phyloP scores from a whole-genome alignment of 495 filamentous ascomycete genomes.

The Lentithecium fluviatile region DNA sequence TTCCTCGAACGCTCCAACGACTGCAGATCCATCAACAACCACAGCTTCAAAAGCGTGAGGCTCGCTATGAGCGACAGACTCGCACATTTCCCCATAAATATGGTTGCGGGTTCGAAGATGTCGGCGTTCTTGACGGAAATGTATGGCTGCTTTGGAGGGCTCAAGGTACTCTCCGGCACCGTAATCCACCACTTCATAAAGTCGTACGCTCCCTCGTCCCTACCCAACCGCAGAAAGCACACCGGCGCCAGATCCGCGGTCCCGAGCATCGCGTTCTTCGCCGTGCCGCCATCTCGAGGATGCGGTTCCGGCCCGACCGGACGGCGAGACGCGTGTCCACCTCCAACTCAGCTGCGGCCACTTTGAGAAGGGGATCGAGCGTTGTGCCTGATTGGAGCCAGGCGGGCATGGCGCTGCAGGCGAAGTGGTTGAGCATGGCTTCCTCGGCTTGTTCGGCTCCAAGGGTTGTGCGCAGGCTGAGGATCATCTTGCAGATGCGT shows the following conservation, averaged over 20 bases:
- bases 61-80: neutral
- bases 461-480: neutral
- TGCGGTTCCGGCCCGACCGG: neutral
- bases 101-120: neutral
- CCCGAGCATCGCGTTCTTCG: neutral
- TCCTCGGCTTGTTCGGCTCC: neutral
- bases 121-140: neutral
- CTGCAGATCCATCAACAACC: conserved; percentile 1
- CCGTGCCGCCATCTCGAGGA: neutral
- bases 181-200: conserved; percentile 13
- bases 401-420: neutral
- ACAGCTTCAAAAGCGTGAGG: conserved; percentile 4
- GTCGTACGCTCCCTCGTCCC: conserved; percentile 8
- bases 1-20: neutral
- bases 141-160: neutral
- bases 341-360: neutral
- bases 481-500: neutral
- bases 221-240: conserved; percentile 1
- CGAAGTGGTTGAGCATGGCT: neutral
- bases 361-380: neutral
- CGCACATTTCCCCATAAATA: conserved; percentile 7
- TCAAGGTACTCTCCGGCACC: neutral
- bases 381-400: neutral
- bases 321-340: conserved; percentile 1
- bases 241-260: neutral